These are phyloP conservation scores for Microthlaspi erraticum DNA, from an alignment of 345 rosid species.

Conservation along the genomic window DNA sequence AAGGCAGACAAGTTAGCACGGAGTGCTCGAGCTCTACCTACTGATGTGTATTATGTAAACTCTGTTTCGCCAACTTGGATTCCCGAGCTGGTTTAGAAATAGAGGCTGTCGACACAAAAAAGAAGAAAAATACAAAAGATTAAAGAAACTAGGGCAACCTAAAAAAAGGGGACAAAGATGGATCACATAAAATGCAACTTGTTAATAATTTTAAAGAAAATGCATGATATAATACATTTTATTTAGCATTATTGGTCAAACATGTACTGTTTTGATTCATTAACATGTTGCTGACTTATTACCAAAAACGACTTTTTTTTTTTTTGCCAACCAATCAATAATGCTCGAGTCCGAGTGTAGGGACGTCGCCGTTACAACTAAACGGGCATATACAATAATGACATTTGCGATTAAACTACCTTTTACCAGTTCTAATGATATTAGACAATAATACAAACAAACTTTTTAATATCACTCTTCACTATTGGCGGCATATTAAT, in stretches of 20 bases:
- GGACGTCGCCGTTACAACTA: constrained; percentile 18
- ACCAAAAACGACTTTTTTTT: neutral
- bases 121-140: constrained; percentile 14
- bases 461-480: neutral
- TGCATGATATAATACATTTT: constrained; percentile 7
- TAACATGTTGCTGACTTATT: constrained; percentile 22
- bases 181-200: constrained; percentile 37
- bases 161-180: constrained; percentile 6
- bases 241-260: constrained; percentile 1
- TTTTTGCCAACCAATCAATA: constrained; percentile 37
- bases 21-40: too few relatives aligned
- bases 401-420: neutral
- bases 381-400: constrained; percentile 8
- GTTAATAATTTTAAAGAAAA: constrained; percentile 16
- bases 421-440: neutral
- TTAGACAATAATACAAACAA: neutral
- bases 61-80: too few relatives aligned
- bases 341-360: constrained; percentile 7
- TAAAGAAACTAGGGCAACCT: neutral
- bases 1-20: too few relatives aligned
- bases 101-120: too few relatives aligned
- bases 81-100: too few relatives aligned
- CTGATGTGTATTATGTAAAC: too few relatives aligned
- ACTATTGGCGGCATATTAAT: neutral
- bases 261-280: constrained; percentile 7